A percentile compares a stretch with the other conserved stretches of the same genome.
Evolutionary conservation across 1,284 basidiomycete genomes (phyloP).

Genomic region (Ganoderma lucidum): DNA sequence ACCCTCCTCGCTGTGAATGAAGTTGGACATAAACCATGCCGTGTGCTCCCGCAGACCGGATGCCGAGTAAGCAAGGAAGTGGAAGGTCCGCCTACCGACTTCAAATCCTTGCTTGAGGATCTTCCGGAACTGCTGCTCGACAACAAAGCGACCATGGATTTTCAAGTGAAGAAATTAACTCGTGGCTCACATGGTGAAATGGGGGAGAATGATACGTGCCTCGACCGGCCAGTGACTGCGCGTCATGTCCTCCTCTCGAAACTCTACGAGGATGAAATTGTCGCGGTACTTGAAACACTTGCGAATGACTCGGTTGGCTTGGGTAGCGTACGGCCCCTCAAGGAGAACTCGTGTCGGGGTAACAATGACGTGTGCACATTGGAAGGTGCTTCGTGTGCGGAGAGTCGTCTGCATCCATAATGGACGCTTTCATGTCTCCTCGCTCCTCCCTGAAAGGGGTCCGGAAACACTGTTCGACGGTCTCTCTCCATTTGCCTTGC

Average conservation of each 20-base stretch:
- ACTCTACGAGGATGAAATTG: constrained; percentile 79
- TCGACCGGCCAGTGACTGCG: constrained; percentile 70
- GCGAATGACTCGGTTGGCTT: constrained; percentile 72
- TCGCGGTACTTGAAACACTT: constrained; percentile 62
- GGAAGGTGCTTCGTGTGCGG: constrained; percentile 39
- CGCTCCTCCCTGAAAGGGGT: too few relatives aligned
- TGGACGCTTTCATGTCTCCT: too few relatives aligned
- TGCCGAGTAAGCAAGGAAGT: constrained; percentile 79
- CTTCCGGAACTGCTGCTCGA: constrained; percentile 66
- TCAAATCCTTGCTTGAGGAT: constrained; percentile 69
- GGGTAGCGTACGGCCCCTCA: constrained; percentile 73
- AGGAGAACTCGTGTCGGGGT: constrained; percentile 73
- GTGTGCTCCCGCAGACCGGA: constrained; percentile 76
- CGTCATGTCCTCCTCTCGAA: constrained; percentile 78
- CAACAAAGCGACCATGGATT: constrained; percentile 57
- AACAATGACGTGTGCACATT: constrained; percentile 70
- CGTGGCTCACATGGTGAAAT: background rate
- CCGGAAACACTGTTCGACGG: too few relatives aligned
- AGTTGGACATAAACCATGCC: constrained; percentile 78
- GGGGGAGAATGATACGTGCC: constrained; percentile 33
- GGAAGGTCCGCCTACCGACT: constrained; percentile 70
- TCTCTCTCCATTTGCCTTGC: too few relatives aligned
- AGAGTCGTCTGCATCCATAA: too few relatives aligned
- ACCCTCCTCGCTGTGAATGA: constrained; percentile 53
- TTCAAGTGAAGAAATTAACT: too few relatives aligned